Evolutionary conservation across 306 rosid species (phyloP).

Genomic region (Rubus parviflorus): DNA sequence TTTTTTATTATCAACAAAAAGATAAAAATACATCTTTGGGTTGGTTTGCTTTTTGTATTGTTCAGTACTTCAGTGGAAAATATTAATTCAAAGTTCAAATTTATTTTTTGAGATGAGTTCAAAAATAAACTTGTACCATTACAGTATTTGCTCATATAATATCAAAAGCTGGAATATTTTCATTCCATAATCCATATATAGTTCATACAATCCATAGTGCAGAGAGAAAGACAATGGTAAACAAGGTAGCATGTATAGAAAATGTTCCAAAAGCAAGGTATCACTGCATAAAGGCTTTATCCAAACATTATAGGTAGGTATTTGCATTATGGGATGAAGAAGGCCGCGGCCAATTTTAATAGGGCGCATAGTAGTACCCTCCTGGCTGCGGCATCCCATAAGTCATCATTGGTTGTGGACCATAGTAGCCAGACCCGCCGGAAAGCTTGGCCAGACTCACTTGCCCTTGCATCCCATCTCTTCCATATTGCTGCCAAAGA

Average conservation of each 20-base stretch:
- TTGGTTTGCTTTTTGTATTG: too few relatives aligned
- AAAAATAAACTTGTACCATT: too few relatives aligned
- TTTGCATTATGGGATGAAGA: constrained; percentile 9
- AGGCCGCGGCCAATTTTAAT: not conserved
- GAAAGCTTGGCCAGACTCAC: constrained; percentile 50
- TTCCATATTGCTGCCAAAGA: constrained; percentile 76
- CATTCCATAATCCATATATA: not conserved
- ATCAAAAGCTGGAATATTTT: not conserved
- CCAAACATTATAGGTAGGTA: constrained; percentile 12
- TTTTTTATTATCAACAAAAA: too few relatives aligned
- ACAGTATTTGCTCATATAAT: too few relatives aligned
- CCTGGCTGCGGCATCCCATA: constrained; percentile 74
- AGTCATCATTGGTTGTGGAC: constrained; percentile 53
- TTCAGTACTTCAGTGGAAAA: too few relatives aligned
- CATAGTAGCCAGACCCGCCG: constrained; percentile 47
- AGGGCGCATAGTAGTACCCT: constrained; percentile 56
- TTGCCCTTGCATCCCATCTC: constrained; percentile 84
- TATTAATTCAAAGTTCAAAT: too few relatives aligned
- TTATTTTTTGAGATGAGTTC: too few relatives aligned
- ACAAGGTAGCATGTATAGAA: not conserved
- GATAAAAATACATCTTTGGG: too few relatives aligned
- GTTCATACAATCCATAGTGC: not conserved
- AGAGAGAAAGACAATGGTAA: not conserved
- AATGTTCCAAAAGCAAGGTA: constrained; percentile 8
- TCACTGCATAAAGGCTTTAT: not conserved